Evolutionary conservation across 169 alveolate species (phyloP).

Genomic region (Plasmodium relictum): DNA sequence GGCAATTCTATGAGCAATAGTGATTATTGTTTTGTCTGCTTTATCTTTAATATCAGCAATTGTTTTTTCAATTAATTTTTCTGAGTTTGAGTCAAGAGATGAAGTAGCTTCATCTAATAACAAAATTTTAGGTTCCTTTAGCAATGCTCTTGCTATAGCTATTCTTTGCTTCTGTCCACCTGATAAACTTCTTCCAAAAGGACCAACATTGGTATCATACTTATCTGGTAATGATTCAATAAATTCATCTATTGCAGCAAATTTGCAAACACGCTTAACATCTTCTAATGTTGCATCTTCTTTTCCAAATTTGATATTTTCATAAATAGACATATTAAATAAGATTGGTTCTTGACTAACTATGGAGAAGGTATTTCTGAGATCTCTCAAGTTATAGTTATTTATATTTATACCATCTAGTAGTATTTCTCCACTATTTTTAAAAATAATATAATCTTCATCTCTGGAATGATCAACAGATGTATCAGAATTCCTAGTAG

Average conservation of each 20-base stretch:
- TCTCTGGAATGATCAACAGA: background rate
- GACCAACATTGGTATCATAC: constrained; percentile 91
- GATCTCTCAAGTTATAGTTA: constrained; percentile 81
- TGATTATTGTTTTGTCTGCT: constrained; percentile 88
- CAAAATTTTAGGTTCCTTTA: constrained; percentile 90
- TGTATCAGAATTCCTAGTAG: constrained; percentile 7
- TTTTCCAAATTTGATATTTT: constrained; percentile 93
- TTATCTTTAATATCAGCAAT: constrained; percentile 65
- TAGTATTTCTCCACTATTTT: constrained; percentile 85
- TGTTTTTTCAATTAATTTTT: constrained; percentile 79
- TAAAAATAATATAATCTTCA: constrained; percentile 22
- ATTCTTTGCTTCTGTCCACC: constrained; percentile 93
- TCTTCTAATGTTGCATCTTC: constrained; percentile 92
- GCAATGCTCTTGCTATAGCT: constrained; percentile 92
- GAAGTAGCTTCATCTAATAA: constrained; percentile 98
- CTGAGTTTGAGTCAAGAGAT: constrained; percentile 93
- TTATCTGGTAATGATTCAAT: constrained; percentile 87
- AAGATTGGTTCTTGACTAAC: constrained; percentile 94
- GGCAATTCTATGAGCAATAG: constrained; percentile 95
- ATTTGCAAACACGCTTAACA: constrained; percentile 86
- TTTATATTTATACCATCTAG: constrained; percentile 91
- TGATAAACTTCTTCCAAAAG: constrained; percentile 87
- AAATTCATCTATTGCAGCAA: constrained; percentile 90
- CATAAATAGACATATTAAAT: constrained; percentile 93
- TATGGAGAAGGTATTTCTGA: constrained; percentile 72